A percentile compares a stretch with the other conserved stretches of the same genome.
phyloP scores from a whole-genome alignment of 2,329 filamentous ascomycete genomes.

The Aureobasidium sp. region DNA sequence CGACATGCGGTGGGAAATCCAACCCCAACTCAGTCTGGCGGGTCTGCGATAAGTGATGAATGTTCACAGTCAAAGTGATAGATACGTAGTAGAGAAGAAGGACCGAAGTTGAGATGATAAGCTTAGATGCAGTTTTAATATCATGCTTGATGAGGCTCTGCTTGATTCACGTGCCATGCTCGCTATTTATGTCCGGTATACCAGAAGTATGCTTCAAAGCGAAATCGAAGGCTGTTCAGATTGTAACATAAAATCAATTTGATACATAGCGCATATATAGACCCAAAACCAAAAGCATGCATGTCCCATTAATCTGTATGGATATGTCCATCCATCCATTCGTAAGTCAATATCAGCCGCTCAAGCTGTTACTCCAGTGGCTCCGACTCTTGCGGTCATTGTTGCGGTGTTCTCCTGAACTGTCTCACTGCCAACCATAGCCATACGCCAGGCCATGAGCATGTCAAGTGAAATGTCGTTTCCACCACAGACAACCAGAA shows the following conservation, averaged over 20 bases:
- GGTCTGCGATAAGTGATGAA: neutral
- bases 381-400: neutral
- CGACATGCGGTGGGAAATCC: slow-evolving; percentile 1
- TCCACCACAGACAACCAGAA: slow-evolving; percentile 74
- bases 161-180: neutral
- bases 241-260: no score
- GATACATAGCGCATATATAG: neutral
- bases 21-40: neutral
- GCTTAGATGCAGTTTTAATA: neutral
- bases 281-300: neutral
- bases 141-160: neutral
- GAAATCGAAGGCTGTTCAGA: no score
- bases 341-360: neutral
- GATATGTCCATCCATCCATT: neutral
- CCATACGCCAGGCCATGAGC: slow-evolving; percentile 40
- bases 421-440: slow-evolving; percentile 6
- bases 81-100: neutral
- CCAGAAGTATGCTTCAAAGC: neutral
- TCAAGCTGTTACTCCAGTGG: slow-evolving; percentile 3
- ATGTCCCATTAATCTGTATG: neutral
- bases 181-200: neutral
- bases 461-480: slow-evolving; percentile 44
- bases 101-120: neutral
- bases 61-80: no score
- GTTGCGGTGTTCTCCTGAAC: slow-evolving; percentile 4